Evolutionary conservation across 2,329 filamentous ascomycete species (phyloP).

Genomic region (Curvularia sp.): DNA sequence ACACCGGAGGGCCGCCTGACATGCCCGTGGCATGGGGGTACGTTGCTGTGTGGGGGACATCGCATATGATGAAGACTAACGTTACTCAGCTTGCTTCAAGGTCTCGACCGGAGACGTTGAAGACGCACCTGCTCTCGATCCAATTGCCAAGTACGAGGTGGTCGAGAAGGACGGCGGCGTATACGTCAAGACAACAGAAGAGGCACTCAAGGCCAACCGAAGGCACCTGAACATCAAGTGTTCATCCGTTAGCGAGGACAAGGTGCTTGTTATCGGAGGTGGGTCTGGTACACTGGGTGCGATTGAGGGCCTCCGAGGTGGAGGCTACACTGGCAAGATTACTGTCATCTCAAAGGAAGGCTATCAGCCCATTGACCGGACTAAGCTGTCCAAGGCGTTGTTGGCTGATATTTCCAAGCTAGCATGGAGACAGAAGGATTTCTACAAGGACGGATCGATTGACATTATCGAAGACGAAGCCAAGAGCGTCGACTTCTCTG

Average conservation of each 20-base stretch:
- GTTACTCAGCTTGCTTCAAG: constrained; percentile 81
- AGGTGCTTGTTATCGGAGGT: constrained; percentile 77
- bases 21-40: constrained; percentile 96
- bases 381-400: constrained; percentile 94
- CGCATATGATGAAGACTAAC: constrained; percentile 13
- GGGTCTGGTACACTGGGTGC: constrained; percentile 84
- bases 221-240: constrained; percentile 78
- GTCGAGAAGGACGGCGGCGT: constrained; percentile 81
- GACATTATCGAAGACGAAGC: constrained; percentile 67
- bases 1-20: constrained; percentile 82
- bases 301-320: constrained; percentile 80
- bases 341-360: constrained; percentile 86
- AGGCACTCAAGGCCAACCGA: constrained; percentile 76
- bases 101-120: constrained; percentile 90
- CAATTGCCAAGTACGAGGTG: constrained; percentile 82
- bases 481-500: constrained; percentile 75
- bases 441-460: constrained; percentile 71
- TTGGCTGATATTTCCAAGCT: constrained; percentile 81
- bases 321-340: constrained; percentile 79
- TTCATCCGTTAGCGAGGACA: constrained; percentile 63
- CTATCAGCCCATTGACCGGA: constrained; percentile 87
- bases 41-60: background rate
- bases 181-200: constrained; percentile 82
- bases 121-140: constrained; percentile 88
- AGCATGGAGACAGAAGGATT: constrained; percentile 76